These are phyloP conservation scores for Mallotus japonicus DNA, from an alignment of 441 rosid genomes.

Conservation along the genomic window DNA sequence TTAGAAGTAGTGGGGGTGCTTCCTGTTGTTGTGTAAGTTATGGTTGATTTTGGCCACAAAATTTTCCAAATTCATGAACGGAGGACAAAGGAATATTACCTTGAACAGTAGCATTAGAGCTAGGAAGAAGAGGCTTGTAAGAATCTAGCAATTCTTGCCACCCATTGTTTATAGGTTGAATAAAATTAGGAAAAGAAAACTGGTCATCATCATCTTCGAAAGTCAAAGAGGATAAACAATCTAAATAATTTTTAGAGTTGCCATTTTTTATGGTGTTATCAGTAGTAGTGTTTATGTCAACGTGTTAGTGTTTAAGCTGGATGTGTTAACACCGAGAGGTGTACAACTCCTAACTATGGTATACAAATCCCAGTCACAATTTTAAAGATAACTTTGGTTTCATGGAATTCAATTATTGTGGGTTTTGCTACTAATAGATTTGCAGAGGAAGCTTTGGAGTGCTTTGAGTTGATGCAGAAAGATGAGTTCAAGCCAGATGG, in stretches of 20 bases:
- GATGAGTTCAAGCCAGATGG: slow-evolving; percentile 64
- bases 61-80: slow-evolving; percentile 26
- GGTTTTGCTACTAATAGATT: slow-evolving; percentile 68
- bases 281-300: background rate
- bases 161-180: slow-evolving; percentile 19
- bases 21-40: slow-evolving; percentile 25
- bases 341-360: slow-evolving; percentile 65
- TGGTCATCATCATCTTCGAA: slow-evolving; percentile 33
- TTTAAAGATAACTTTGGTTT: slow-evolving; percentile 54
- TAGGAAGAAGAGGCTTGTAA: slow-evolving; percentile 47
- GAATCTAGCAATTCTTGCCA: slow-evolving; percentile 55
- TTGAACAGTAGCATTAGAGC: slow-evolving; percentile 7
- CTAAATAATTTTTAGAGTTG: slow-evolving; percentile 32
- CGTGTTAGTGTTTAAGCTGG: slow-evolving; percentile 3
- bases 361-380: slow-evolving; percentile 64
- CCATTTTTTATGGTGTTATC: background rate
- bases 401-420: slow-evolving; percentile 75
- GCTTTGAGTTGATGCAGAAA: slow-evolving; percentile 60
- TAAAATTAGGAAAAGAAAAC: slow-evolving; percentile 35
- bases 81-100: slow-evolving; percentile 27
- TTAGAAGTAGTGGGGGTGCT: slow-evolving; percentile 14
- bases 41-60: slow-evolving; percentile 19
- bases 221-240: slow-evolving; percentile 39
- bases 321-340: slow-evolving; percentile 20
- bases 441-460: slow-evolving; percentile 54